phyloP scores from a whole-genome alignment of 805 yeast genomes.

The Jamesozyma jinghongensis region DNA sequence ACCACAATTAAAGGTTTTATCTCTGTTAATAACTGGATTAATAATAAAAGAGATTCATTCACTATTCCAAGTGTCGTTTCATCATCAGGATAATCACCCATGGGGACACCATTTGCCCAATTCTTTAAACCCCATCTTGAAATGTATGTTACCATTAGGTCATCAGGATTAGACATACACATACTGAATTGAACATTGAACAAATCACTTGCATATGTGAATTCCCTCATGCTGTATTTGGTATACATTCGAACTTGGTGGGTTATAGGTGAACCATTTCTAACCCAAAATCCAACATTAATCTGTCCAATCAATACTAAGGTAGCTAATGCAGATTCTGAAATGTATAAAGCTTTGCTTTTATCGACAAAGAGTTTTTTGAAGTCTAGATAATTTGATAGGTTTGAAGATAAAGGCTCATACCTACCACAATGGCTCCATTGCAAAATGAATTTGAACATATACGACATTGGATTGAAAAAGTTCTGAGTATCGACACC shows the following conservation, averaged over 20 bases:
- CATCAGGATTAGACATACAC: conserved; percentile 47
- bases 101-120: conserved; percentile 42
- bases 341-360: conserved; percentile 15
- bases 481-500: conserved; percentile 27
- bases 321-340: conserved; percentile 69
- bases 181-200: conserved; percentile 56
- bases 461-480: conserved; percentile 28
- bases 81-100: conserved; percentile 37
- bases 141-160: conserved; percentile 47
- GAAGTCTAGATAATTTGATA: conserved; percentile 14
- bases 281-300: conserved; percentile 85
- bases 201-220: conserved; percentile 72
- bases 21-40: conserved; percentile 63
- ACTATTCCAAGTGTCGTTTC: conserved; percentile 46
- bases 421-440: conserved; percentile 30
- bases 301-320: conserved; percentile 75
- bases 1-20: conserved; percentile 47
- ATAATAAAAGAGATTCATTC: conserved; percentile 66
- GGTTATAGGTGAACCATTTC: conserved; percentile 78
- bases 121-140: conserved; percentile 59
- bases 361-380: conserved; percentile 14
- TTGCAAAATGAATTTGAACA: conserved; percentile 24
- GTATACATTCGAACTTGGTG: conserved; percentile 75
- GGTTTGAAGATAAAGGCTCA: conserved; percentile 12
- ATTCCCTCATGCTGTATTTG: conserved; percentile 69